Base-by-base conservation (phyloP, 352 stramenopile species). In the Phytopythium aichiense region DNA sequence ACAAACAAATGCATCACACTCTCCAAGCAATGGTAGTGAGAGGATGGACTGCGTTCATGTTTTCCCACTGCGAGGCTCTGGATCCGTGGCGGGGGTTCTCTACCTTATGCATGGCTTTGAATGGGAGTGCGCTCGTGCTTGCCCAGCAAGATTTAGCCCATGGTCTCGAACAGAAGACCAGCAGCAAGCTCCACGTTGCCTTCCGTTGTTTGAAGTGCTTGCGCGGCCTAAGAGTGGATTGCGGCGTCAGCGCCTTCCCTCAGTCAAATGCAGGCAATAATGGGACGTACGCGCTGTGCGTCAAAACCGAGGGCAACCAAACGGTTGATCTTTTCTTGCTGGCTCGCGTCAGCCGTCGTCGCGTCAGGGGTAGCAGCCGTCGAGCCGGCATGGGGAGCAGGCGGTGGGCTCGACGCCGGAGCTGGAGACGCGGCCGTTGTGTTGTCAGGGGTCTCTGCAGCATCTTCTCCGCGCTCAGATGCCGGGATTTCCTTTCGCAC, bases 151-250 rank as follows among this genome's bases (percentile, higher is more conserved):
- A 15, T 48, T 58, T 83, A 84, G 18, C 58, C 58, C 58, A 87
- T 65, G 28, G 67, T 86, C 64, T 93, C 86, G 55, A 95, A 95
- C 35, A 95, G 65, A 60, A 95, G 68, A 4, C 80, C 86, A 0
- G 86, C 86, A n/a, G 86, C 86, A 49, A 95, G 71, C 51, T 95
- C 84, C 11, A 92, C 84, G 37, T 95, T 88, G 22, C 84, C 84
- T 37, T 88, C 87, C 50, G 82, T 89, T 57, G 82, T 87, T 38
- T 71, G 71, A 7, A 95, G 72, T 8, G 82, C 86, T 58, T 86
- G 72, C 12, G 73, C 61, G 20, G 79, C 85, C 83, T 92, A 63
- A 11, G 28, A 64, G 15, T 65, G 68, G 51, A 65, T 52, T 71
- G 31, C 63, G 57, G 38, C 13, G 65, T 58, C 33, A 56, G 40